Percentiles rank a stretch among this genome's conserved stretches.
phyloP scores from a whole-genome alignment of 768 basidiomycete species.

The Termitomyces sp. region DNA sequence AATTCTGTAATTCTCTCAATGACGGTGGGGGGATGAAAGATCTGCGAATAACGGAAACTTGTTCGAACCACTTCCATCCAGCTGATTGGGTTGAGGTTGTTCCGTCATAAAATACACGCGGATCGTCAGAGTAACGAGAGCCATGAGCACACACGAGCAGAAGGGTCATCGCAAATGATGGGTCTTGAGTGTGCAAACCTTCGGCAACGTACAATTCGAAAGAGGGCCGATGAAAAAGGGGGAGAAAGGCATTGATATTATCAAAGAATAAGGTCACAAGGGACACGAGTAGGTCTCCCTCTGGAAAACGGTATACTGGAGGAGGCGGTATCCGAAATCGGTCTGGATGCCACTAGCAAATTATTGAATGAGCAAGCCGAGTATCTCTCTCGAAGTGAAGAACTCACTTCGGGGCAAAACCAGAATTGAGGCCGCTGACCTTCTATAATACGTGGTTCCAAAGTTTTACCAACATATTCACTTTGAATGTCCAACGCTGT shows the following conservation, averaged over 20 bases:
- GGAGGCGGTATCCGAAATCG: conserved; percentile 20
- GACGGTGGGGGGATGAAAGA: conserved; percentile 55
- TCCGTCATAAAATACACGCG: conserved; percentile 49
- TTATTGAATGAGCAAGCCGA: neutral
- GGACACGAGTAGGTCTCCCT: conserved; percentile 43
- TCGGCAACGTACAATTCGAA: conserved; percentile 53
- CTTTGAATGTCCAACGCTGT: conserved; percentile 56
- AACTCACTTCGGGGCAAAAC: conserved; percentile 22
- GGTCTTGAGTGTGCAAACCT: conserved; percentile 47
- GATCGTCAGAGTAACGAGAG: conserved; percentile 56
- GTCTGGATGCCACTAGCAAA: conserved; percentile 29
- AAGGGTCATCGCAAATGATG: conserved; percentile 47
- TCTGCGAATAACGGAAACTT: conserved; percentile 61
- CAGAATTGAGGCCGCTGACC: conserved; percentile 46
- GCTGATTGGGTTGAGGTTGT: conserved; percentile 39
- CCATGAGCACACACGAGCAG: conserved; percentile 69
- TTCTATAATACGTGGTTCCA: conserved; percentile 21
- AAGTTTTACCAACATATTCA: conserved; percentile 41
- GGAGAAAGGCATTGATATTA: conserved; percentile 48
- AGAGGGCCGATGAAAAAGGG: conserved; percentile 70
- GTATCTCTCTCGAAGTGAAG: neutral
- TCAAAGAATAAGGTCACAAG: conserved; percentile 70
- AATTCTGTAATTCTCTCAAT: conserved; percentile 71
- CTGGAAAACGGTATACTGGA: conserved; percentile 43
- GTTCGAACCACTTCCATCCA: conserved; percentile 66